These are phyloP conservation scores for Pyrus pyrifolia DNA, from an alignment of 306 rosid species.

Conservation along the genomic window DNA sequence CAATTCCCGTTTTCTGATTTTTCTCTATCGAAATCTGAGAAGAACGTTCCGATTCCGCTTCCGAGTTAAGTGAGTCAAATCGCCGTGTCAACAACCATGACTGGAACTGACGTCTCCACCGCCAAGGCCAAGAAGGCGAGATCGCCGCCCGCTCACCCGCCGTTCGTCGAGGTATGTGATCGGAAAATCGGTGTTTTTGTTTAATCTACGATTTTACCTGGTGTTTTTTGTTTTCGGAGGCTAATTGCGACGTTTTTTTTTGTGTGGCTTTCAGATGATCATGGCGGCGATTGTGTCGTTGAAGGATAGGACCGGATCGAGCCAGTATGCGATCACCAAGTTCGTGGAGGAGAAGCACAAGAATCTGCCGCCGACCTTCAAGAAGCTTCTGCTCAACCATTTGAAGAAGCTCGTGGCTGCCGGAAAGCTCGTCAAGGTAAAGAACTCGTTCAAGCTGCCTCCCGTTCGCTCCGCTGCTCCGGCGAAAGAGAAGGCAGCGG, in stretches of 20 bases:
- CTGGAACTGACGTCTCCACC: background rate
- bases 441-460: constrained; percentile 65
- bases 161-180: constrained; percentile 21
- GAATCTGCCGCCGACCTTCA: constrained; percentile 44
- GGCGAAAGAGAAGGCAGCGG: constrained; percentile 5
- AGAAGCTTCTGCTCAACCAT: constrained; percentile 52
- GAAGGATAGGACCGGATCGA: constrained; percentile 42
- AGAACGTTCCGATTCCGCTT: too few species aligned
- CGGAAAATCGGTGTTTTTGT: background rate
- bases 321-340: constrained; percentile 45
- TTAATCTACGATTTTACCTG: background rate
- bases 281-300: constrained; percentile 33
- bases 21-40: background rate
- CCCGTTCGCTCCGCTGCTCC: constrained; percentile 19
- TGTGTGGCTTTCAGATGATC: constrained; percentile 25
- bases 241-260: background rate
- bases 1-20: background rate
- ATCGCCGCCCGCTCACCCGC: constrained; percentile 30
- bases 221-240: background rate
- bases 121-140: constrained; percentile 23
- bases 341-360: constrained; percentile 47
- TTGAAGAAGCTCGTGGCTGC: constrained; percentile 63
- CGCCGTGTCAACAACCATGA: constrained; percentile 4
- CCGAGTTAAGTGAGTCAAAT: background rate
- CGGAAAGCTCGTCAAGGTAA: constrained; percentile 70